Conservation (phyloP, 2,329 filamentous ascomycete genomes). For the Setomelanomma holmii region DNA sequence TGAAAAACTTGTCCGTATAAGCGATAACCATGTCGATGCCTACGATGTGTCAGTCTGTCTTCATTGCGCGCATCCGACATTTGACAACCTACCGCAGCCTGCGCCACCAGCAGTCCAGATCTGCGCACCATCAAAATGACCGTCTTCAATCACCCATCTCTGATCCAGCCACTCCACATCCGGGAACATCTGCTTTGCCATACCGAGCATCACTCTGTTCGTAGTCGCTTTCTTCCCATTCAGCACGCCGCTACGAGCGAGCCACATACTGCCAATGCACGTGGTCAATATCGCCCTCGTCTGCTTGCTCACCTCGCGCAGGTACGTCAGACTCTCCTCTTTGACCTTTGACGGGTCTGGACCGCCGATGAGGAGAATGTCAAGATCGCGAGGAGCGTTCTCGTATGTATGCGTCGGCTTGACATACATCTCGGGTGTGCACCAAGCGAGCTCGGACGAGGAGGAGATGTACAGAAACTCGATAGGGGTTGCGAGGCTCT, state of each 20-base stretch:
- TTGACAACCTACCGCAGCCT: slow-evolving; percentile 39
- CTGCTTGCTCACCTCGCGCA: slow-evolving; percentile 46
- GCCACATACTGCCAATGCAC: slow-evolving; percentile 51
- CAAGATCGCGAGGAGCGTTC: slow-evolving; percentile 51
- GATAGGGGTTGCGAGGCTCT: slow-evolving; percentile 35
- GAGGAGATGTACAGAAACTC: slow-evolving; percentile 51
- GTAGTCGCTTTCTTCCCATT: slow-evolving; percentile 51
- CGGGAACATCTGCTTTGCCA: slow-evolving; percentile 39
- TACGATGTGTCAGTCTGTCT: not conserved
- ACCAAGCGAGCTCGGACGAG: slow-evolving; percentile 38
- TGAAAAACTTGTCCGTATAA: slow-evolving; percentile 27
- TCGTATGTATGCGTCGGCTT: slow-evolving; percentile 51
- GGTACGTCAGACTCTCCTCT: slow-evolving; percentile 43
- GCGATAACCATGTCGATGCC: slow-evolving; percentile 36
- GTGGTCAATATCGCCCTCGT: slow-evolving; percentile 49
- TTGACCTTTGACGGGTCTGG: slow-evolving; percentile 40
- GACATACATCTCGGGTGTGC: slow-evolving; percentile 43
- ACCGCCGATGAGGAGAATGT: slow-evolving; percentile 51
- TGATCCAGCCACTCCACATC: slow-evolving; percentile 49
- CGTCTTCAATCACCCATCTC: slow-evolving; percentile 48
- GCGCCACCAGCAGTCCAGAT: slow-evolving; percentile 52
- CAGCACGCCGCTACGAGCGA: slow-evolving; percentile 47
- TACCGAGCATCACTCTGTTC: slow-evolving; percentile 41
- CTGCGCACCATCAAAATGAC: slow-evolving; percentile 39
- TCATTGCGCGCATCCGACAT: not conserved